phyloP scores from a whole-genome alignment of 257 asterid species.

The Penstemon barbatus region DNA sequence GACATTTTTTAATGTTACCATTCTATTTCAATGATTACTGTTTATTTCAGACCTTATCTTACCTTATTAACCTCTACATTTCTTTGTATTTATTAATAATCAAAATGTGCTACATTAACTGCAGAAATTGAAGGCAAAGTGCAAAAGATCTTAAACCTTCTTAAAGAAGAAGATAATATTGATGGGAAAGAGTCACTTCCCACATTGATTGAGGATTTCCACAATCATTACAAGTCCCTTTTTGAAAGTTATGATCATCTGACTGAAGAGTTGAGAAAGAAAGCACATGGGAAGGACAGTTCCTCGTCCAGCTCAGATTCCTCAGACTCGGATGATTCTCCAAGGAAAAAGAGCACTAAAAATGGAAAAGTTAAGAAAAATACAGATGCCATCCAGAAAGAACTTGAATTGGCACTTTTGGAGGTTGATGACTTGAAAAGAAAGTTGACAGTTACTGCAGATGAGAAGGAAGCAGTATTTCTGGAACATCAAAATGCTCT shows the following conservation, averaged over 20 bases:
- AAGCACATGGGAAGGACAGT: constrained; percentile 45
- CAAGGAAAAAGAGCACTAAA: constrained; percentile 41
- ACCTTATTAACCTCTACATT: neutral
- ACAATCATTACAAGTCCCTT: constrained; percentile 66
- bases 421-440: constrained; percentile 59
- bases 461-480: constrained; percentile 58
- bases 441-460: constrained; percentile 43
- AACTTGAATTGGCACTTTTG: constrained; percentile 55
- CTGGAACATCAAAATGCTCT: constrained; percentile 43
- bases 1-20: neutral
- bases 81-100: neutral
- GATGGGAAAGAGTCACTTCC: constrained; percentile 58
- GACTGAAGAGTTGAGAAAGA: constrained; percentile 62
- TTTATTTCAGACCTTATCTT: neutral
- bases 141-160: constrained; percentile 59
- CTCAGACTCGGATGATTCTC: constrained; percentile 67
- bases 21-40: constrained; percentile 3
- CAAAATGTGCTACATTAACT: constrained; percentile 24
- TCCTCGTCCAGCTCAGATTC: constrained; percentile 82
- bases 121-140: constrained; percentile 76
- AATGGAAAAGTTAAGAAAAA: constrained; percentile 51
- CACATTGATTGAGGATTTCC: constrained; percentile 59
- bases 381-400: constrained; percentile 39
- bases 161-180: constrained; percentile 54
- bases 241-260: constrained; percentile 74